Base-by-base conservation (phyloP, 345 rosid genomes). In the Tarenaya hassleriana region DNA sequence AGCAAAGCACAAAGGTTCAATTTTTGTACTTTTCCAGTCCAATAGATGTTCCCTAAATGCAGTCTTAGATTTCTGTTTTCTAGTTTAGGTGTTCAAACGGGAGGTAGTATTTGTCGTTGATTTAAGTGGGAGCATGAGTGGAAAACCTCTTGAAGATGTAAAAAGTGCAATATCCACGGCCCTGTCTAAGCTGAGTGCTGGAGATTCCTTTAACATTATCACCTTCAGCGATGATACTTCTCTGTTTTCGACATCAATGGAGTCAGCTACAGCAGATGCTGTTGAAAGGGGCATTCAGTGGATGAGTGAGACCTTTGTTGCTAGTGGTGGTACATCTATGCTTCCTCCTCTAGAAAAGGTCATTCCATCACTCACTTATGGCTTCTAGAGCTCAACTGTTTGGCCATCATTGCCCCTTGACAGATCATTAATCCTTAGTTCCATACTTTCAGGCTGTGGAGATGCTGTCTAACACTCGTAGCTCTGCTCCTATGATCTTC, bases 81-180 rank as follows among this genome's bases (percentile, higher is more conserved):
- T 56, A 43, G 58, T 31, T 42, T 44, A 92, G 98, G 82, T 73
- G 29, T 78, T 85, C 62, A 81, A 70, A 69, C 83, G 79, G 74
- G 86, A 80, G 69, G 72, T 88, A 33, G 65, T 92, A 52, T 92
- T 83, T 74, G 70, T 85, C 63, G 76, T 88, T 71, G 98, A 92
- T 62, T 75, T 85, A 65, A 92, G 97, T 74, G 81, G 70, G 65
- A 92, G 98, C 68, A 88, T 92, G 97, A 56, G 38, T 59, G 94
- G 95, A 60, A 81, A 64, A 72, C 73, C 80, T 40, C 80, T 92
- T 16, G 85, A 75, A 77, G 75, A 66, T 62, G 77, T 82, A 16
- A 78, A 80, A 66, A 74, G 51, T 57, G 97, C 91, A 18, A 44
- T 92, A 69, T 61, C 64, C 34, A 51, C 66, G 31, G 78, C 86